Evolutionary conservation across 768 basidiomycete species (phyloP), one percentile per base, ranked within the genome.

Genomic region (Pleurotus eryngii): DNA sequence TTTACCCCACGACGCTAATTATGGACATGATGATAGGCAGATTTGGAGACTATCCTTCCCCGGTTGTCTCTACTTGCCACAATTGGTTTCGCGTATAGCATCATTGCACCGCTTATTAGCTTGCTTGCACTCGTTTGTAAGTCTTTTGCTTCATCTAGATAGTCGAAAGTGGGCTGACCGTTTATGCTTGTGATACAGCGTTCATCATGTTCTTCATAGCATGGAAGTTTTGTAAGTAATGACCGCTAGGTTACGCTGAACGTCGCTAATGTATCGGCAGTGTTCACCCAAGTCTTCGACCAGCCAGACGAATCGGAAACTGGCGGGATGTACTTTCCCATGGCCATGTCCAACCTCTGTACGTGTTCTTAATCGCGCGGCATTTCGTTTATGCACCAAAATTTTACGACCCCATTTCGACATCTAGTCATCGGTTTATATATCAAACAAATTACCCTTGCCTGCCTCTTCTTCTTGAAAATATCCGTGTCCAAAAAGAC

Each of bases 381-480:
- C 15, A n/a, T 17, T 45, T 7, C 7, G 7, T 45, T 15, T 5
- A 7, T 22, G 8, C 9, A 45, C 42, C 18, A 11, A 43, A 30
- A 30, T n/a, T 6, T 50, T 30, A 1, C 17, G 24, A 50, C 30
- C 6, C 8, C 26, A 11, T 22, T 14, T 14, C 43, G 20, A 6
- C 14, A 3, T 46, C 15, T 64, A 85, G 72, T 89, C 63, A 82
- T 85, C 26, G 87, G 86, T 0, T 75, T 90, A 46, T 90, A 90
- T 66, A 85, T 89, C 63, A 82, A 86, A 63, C 82, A 89, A 64
- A 70, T 88, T 27, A 85, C 82, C 61, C 71, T 89, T 15, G 76
- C 80, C 5, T 85, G 82, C 15, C 74, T 89, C 8, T 87, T 89
- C 74, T 89, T 90, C 78, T 70, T 90, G 55, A 80, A 79, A 56